Percentiles rank a stretch among this genome's conserved stretches.
These are phyloP conservation scores for Aquilaria malaccensis DNA, from an alignment of 345 rosid species.

Conservation along the genomic window DNA sequence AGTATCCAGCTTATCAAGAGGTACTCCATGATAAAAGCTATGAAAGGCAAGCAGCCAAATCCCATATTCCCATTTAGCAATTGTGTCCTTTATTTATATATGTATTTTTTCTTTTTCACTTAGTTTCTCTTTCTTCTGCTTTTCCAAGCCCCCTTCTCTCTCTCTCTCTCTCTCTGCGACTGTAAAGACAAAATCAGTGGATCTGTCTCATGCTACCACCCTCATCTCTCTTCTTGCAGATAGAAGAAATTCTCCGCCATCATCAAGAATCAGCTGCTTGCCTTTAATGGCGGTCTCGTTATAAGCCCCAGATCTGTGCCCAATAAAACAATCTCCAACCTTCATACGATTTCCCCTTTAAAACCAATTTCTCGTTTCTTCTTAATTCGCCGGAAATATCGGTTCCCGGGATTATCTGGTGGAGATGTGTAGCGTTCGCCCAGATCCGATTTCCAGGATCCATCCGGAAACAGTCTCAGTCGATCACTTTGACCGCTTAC, in stretches of 20 bases:
- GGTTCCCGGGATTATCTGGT: not conserved
- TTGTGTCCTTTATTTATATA: too few relatives aligned
- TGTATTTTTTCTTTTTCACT: not conserved
- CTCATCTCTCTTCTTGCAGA: not conserved
- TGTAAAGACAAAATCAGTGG: constrained; percentile 26
- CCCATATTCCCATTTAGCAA: too few relatives aligned
- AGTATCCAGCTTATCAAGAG: too few relatives aligned
- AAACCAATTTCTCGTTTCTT: not conserved
- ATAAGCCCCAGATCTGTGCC: not conserved
- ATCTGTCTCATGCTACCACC: constrained; percentile 29
- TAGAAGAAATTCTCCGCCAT: not conserved
- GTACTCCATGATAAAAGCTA: too few relatives aligned
- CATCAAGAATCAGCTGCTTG: not conserved
- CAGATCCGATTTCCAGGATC: constrained; percentile 55
- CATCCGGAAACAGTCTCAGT: constrained; percentile 43
- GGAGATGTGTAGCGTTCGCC: constrained; percentile 18
- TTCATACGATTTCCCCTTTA: not conserved
- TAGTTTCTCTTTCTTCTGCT: constrained; percentile 5
- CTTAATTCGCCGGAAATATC: not conserved
- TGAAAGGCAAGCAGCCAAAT: too few relatives aligned
- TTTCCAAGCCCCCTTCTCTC: not conserved
- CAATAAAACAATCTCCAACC: not conserved
- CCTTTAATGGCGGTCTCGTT: not conserved
- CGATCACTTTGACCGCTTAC: constrained; percentile 49
- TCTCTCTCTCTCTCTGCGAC: constrained; percentile 9